Evolutionary conservation across 768 basidiomycete species (phyloP), one percentile per base, ranked within the genome.

Genomic region (Pulveroboletus sp.): DNA sequence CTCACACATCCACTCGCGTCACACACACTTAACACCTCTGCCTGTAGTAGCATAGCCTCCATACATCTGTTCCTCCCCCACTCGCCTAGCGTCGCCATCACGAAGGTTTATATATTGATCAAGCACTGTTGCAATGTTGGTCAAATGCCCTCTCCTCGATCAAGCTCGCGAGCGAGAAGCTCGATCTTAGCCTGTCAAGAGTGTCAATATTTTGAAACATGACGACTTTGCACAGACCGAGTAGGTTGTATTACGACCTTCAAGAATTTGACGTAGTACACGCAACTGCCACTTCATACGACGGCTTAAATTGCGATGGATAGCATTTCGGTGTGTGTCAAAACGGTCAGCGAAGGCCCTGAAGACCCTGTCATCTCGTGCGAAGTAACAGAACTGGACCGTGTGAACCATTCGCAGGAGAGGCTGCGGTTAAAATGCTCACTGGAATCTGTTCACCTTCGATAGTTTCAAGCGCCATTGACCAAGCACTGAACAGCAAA

Each of bases 321-420:
- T 79, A 11, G 71, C 69, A 47, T 57, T 61, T 57, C 74, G 75
- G 58, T 79, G 69, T 24, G 49, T 54, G 39, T 65, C 61, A 34
- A 54, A 40, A 51, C 61, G 76, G 58, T 78, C 75, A 19, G 62
- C 59, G 50, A 92, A 88, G 3, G 83, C 79, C 55, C 77, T 83
- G 67, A 86, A 88, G 13, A 89, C 82, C 30, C 94, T 82, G 53
- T 92, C 86, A 67, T 98, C 95, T 19, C 95, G 80, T 37, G 94
- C 95, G 61, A 98, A 98, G 60, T 86, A 92, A 54, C 88, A 93
- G n/a, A 83, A 78, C 89, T 61, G 44, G 30, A 40, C 19, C 10
- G 1, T 14, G 42, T 56, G 39, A 57, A 43, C 16, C 11, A 24
- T 34, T 17, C n/a, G 17, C 24, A 23, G 3, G 22, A 37, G 51